These are phyloP conservation scores for Fistulinella prunicolor DNA, from an alignment of 768 basidiomycete species.

Conservation along the genomic window DNA sequence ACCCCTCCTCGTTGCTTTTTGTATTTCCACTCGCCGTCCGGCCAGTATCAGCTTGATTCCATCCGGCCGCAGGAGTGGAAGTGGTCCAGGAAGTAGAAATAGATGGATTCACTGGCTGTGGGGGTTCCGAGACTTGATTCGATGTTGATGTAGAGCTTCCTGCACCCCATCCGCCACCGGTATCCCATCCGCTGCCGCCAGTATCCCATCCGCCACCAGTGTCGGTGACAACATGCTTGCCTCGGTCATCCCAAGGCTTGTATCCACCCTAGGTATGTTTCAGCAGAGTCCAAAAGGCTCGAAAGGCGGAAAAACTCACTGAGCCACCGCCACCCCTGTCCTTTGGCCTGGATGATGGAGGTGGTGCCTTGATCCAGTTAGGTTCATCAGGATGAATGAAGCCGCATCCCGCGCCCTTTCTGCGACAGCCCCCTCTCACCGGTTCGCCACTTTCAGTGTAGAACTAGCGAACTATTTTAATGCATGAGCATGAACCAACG, in stretches of 20 bases:
- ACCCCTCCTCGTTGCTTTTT: neutral
- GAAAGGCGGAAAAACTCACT: slow-evolving; percentile 11
- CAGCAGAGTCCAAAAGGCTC: neutral
- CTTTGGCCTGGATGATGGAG: slow-evolving; percentile 4
- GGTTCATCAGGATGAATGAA: slow-evolving; percentile 32
- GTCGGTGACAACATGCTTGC: neutral
- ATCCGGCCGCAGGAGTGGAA: neutral
- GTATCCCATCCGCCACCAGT: too few species aligned
- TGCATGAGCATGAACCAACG: slow-evolving; percentile 1
- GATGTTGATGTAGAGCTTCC: neutral
- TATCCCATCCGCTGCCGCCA: slow-evolving; percentile 8
- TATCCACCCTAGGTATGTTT: slow-evolving; percentile 6
- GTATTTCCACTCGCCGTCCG: neutral
- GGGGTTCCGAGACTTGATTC: slow-evolving; percentile 1
- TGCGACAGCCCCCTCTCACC: slow-evolving; percentile 25
- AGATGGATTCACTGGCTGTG: neutral
- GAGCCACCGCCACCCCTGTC: slow-evolving; percentile 14
- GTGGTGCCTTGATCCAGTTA: slow-evolving; percentile 22
- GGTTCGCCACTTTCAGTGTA: slow-evolving; percentile 33
- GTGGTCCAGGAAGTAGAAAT: neutral
- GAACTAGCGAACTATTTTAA: slow-evolving; percentile 16
- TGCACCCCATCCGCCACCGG: slow-evolving; percentile 1
- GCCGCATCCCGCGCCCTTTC: slow-evolving; percentile 17
- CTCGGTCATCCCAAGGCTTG: slow-evolving; percentile 7
- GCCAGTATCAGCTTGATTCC: slow-evolving; percentile 1